phyloP scores from a whole-genome alignment of 2,329 filamentous ascomycete genomes.

The Clonostachys sp. region DNA sequence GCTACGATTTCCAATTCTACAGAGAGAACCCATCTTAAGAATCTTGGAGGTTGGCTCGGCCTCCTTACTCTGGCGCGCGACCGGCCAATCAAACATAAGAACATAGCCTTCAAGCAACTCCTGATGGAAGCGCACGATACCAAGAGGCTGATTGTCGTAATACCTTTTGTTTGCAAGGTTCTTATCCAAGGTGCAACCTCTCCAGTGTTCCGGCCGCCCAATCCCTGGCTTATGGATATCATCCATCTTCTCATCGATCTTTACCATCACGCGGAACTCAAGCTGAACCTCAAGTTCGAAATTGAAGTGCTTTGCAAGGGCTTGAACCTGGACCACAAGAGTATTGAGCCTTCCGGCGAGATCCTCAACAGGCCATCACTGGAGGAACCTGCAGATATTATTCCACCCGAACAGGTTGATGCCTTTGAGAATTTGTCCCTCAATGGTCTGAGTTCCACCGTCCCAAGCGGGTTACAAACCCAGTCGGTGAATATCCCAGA shows the following conservation, averaged over 20 bases:
- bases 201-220: constrained; percentile 87
- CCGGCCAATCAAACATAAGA: constrained; percentile 92
- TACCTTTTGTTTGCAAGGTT: constrained; percentile 97
- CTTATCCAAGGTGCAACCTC: constrained; percentile 80
- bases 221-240: constrained; percentile 98
- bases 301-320: constrained; percentile 97
- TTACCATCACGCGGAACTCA: constrained; percentile 88
- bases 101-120: constrained; percentile 95
- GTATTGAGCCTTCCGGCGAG: constrained; percentile 79
- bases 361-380: constrained; percentile 69
- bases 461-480: constrained; percentile 70
- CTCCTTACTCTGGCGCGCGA: constrained; percentile 89
- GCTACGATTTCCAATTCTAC: constrained; percentile 77
- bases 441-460: constrained; percentile 65
- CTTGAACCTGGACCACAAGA: constrained; percentile 85
- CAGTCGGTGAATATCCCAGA: constrained; percentile 80
- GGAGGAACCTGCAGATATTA: constrained; percentile 56
- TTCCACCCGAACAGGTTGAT: constrained; percentile 66
- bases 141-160: constrained; percentile 84
- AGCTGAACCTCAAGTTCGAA: constrained; percentile 96
- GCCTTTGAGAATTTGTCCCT: constrained; percentile 79
- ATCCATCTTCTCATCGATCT: constrained; percentile 86
- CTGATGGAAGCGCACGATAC: constrained; percentile 91
- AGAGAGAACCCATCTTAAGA: constrained; percentile 86
- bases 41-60: constrained; percentile 89